Evolutionary conservation across 306 rosid species (phyloP).

Genomic region (Castanea mollissima): DNA sequence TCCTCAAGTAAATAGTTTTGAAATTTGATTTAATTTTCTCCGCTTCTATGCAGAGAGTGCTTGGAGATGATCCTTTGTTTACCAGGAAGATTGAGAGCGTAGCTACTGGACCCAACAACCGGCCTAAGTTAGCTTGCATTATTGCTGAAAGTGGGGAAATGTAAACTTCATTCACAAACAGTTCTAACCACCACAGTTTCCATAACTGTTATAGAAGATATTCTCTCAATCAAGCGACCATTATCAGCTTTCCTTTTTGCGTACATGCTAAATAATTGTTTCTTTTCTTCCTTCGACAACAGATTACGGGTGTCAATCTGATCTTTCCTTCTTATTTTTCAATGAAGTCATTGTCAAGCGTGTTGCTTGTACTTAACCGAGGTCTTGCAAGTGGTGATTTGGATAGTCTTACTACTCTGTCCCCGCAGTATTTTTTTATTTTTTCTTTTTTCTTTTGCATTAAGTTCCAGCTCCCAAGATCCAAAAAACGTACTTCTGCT

Average conservation of each 20-base stretch:
- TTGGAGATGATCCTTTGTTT: constrained; percentile 90
- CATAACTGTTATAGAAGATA: not conserved
- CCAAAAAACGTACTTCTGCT: no score
- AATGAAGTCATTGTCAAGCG: not conserved
- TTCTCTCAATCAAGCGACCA: not conserved
- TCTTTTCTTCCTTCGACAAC: not conserved
- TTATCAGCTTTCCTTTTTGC: not conserved
- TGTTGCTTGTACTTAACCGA: not conserved
- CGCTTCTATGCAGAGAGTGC: constrained; percentile 68
- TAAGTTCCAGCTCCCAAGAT: no score
- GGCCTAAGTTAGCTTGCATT: constrained; percentile 76
- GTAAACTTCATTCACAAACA: constrained; percentile 34
- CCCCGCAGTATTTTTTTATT: no score
- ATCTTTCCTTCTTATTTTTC: not conserved
- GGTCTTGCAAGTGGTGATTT: no score
- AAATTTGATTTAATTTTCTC: constrained; percentile 5
- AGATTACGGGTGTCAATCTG: not conserved
- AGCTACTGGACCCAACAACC: constrained; percentile 87
- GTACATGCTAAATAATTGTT: not conserved
- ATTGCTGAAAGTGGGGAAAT: constrained; percentile 96
- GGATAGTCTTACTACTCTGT: no score
- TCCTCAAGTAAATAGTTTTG: not conserved
- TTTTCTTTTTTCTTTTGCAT: no score
- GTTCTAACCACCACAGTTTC: constrained; percentile 2
- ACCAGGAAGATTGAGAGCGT: constrained; percentile 95